phyloP scores from a whole-genome alignment of 495 filamentous ascomycete species.

The Apiosordaria backusii region DNA sequence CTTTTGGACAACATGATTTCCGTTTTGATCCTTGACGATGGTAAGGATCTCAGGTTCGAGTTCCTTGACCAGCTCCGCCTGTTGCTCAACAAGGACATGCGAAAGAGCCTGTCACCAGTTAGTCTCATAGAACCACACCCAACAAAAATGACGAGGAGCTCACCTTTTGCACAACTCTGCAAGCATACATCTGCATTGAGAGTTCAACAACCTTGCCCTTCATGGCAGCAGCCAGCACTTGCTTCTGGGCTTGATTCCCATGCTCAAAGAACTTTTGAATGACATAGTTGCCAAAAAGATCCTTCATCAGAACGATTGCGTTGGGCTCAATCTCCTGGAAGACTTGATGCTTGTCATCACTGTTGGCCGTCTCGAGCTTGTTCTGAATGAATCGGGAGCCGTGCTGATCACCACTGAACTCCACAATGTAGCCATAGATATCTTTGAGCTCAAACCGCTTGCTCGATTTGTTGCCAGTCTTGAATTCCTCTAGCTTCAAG shows the following conservation, averaged over 20 bases:
- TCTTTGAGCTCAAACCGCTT: constrained; percentile 88
- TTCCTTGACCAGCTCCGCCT: constrained; percentile 79
- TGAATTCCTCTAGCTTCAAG: constrained; percentile 74
- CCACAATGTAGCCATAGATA: constrained; percentile 84
- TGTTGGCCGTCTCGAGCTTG: constrained; percentile 91
- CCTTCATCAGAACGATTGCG: constrained; percentile 84
- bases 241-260: constrained; percentile 91
- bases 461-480: constrained; percentile 66
- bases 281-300: constrained; percentile 97
- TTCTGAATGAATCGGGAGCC: constrained; percentile 95
- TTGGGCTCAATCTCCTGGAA: constrained; percentile 85
- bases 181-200: constrained; percentile 90
- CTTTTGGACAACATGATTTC: constrained; percentile 97
- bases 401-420: constrained; percentile 94
- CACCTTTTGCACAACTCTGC: constrained; percentile 93
- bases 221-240: constrained; percentile 79
- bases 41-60: constrained; percentile 72
- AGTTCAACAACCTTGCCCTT: constrained; percentile 74
- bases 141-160: constrained; percentile 10
- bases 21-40: constrained; percentile 86
- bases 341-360: constrained; percentile 93
- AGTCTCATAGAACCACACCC: constrained; percentile 7
- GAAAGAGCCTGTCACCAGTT: constrained; percentile 67
- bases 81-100: constrained; percentile 85
- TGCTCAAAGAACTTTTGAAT: constrained; percentile 98